Conservation (phyloP, 148 eudicot species). For the Fallopia convolvulus region DNA sequence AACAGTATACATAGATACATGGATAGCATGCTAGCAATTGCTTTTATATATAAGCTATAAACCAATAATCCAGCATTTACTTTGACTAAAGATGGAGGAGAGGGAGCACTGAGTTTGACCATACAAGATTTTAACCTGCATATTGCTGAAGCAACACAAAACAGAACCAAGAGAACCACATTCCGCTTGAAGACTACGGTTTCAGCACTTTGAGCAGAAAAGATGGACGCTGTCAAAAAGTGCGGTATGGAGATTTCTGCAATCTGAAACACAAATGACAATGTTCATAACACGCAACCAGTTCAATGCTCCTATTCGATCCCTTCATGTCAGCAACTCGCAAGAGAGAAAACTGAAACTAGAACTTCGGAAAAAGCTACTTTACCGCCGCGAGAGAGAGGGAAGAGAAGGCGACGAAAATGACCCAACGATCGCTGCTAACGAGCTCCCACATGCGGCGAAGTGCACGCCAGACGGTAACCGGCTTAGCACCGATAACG, state of each 20-base stretch:
- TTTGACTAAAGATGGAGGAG: conserved; percentile 18
- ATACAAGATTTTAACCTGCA: conserved; percentile 97
- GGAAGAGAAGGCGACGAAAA: conserved; percentile 71
- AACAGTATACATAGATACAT: background rate
- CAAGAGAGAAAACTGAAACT: background rate
- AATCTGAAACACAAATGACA: conserved; percentile 44
- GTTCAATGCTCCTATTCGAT: background rate
- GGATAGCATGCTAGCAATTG: background rate
- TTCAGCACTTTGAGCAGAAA: conserved; percentile 84
- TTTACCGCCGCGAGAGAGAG: conserved; percentile 74
- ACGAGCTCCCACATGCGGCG: conserved; percentile 78
- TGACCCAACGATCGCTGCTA: conserved; percentile 66
- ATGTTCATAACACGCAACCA: background rate
- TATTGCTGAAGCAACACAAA: conserved; percentile 78
- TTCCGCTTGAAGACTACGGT: conserved; percentile 53
- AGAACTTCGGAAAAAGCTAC: background rate
- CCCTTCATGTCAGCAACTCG: background rate
- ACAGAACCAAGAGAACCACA: conserved; percentile 51
- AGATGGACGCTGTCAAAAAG: conserved; percentile 94
- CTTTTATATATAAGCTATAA: background rate
- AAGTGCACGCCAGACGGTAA: conserved; percentile 75
- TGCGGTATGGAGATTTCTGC: conserved; percentile 94
- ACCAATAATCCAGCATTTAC: background rate
- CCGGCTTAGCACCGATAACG: conserved; percentile 55
- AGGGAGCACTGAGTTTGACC: conserved; percentile 42